Conservation (phyloP, 2,329 filamentous ascomycete species). For the Acrodontium crateriforme region DNA sequence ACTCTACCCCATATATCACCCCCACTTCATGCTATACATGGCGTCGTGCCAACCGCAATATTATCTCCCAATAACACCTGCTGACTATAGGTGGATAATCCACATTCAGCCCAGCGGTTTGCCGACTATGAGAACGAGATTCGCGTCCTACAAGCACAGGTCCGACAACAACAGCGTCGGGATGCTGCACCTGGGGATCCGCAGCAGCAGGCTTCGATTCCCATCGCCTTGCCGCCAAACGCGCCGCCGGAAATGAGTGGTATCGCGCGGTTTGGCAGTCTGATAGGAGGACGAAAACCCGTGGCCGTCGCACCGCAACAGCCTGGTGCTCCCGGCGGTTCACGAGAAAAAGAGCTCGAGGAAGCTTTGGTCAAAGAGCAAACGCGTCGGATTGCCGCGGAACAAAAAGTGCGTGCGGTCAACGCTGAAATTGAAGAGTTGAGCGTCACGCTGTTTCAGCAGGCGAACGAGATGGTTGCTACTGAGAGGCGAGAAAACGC, state of each 20-base stretch:
- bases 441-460: constrained; percentile 59
- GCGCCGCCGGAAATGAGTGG: constrained; percentile 14
- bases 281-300: constrained; percentile 26
- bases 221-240: constrained; percentile 11
- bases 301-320: constrained; percentile 14
- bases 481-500: constrained; percentile 58
- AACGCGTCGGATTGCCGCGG: constrained; percentile 51
- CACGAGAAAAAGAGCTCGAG: constrained; percentile 38
- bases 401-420: constrained; percentile 52
- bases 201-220: neutral
- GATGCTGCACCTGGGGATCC: constrained; percentile 7
- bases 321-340: no score
- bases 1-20: neutral
- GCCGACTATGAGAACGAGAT: constrained; percentile 75
- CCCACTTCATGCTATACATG: neutral
- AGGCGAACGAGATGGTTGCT: constrained; percentile 81
- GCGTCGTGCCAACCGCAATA: neutral
- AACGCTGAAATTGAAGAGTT: constrained; percentile 67
- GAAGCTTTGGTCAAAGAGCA: constrained; percentile 54
- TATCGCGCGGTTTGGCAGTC: constrained; percentile 30
- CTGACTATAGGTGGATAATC: neutral
- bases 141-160: constrained; percentile 39
- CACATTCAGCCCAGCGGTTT: constrained; percentile 33
- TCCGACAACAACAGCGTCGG: constrained; percentile 16
- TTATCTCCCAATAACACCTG: neutral